phyloP scores from a whole-genome alignment of 495 filamentous ascomycete genomes.

The Xylaria scruposa region DNA sequence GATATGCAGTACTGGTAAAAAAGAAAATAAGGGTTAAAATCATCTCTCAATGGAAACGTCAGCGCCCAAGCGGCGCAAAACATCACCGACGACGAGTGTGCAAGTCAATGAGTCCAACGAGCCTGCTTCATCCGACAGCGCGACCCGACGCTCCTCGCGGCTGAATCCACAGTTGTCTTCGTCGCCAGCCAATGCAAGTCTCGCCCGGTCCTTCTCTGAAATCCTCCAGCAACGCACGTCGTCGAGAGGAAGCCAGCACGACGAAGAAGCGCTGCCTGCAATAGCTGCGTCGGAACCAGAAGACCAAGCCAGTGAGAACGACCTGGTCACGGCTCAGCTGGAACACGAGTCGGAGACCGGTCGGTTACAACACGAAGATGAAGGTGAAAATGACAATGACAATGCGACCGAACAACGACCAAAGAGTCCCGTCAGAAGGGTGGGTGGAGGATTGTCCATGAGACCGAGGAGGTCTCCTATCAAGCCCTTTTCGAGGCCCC shows the following conservation, averaged over 20 bases:
- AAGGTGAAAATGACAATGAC: too few relatives aligned
- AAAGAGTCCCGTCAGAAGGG: slow-evolving; percentile 31
- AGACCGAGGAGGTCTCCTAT: slow-evolving; percentile 39
- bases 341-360: slow-evolving; percentile 18
- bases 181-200: slow-evolving; percentile 69
- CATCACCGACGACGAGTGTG: slow-evolving; percentile 50
- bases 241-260: slow-evolving; percentile 41
- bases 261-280: slow-evolving; percentile 30
- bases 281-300: slow-evolving; percentile 32
- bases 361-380: neutral
- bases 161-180: slow-evolving; percentile 63
- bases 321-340: neutral
- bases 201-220: slow-evolving; percentile 68
- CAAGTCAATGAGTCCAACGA: slow-evolving; percentile 28
- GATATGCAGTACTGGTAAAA: neutral
- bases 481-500: slow-evolving; percentile 45
- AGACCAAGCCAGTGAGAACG: slow-evolving; percentile 11
- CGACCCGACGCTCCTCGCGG: slow-evolving; percentile 30
- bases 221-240: slow-evolving; percentile 56
- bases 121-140: slow-evolving; percentile 35
- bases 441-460: slow-evolving; percentile 34
- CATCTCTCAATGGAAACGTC: slow-evolving; percentile 57
- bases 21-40: neutral
- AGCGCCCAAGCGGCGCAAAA: slow-evolving; percentile 69
- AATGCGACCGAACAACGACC: slow-evolving; percentile 12